Conservation (phyloP, 2,329 filamentous ascomycete genomes). For the Pseudogymnoascus sp. region DNA sequence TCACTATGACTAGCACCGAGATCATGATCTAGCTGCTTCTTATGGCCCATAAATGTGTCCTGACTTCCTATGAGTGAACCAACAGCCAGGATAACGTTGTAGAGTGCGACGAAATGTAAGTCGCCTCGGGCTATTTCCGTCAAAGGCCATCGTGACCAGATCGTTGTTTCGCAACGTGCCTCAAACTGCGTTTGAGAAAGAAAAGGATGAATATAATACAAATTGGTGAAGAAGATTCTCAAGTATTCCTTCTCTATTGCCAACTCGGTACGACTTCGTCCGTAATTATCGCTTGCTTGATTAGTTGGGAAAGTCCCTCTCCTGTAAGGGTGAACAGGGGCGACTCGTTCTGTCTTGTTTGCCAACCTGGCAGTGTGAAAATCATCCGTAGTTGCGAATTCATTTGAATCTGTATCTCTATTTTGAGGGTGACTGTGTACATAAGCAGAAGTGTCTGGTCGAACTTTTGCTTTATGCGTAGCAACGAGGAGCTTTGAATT, state of each 20-base stretch:
- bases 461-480: neutral
- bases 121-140: neutral
- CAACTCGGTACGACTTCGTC: neutral
- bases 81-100: neutral
- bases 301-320: neutral
- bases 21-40: neutral
- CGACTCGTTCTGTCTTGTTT: neutral
- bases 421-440: neutral
- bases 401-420: neutral
- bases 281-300: neutral
- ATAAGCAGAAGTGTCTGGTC: neutral
- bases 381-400: neutral
- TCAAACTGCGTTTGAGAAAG: neutral
- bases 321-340: neutral
- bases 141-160: neutral
- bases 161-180: neutral
- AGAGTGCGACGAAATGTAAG: neutral
- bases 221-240: neutral
- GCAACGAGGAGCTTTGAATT: neutral
- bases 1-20: neutral
- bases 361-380: neutral
- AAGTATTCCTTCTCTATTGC: neutral
- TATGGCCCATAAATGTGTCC: neutral
- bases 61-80: neutral
- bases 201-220: neutral